Conservation (phyloP, 225 moss, liverwort and hornwort genomes). For the Straminergon stramineum region DNA sequence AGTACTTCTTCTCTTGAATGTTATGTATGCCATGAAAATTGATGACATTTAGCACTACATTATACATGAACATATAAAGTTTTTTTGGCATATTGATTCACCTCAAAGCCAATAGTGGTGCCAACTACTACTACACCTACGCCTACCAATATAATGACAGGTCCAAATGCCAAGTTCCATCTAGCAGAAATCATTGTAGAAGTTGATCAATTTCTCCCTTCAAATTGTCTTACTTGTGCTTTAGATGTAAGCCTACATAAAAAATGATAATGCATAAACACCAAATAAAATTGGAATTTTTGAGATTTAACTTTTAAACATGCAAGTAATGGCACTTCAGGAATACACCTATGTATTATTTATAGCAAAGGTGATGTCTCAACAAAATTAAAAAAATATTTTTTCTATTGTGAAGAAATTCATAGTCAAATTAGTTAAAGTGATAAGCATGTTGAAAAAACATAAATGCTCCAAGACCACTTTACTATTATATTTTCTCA, state of each 20-base stretch:
- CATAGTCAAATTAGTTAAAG: not conserved
- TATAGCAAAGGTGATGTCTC: no score
- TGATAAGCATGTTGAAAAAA: not conserved
- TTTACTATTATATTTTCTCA: not conserved
- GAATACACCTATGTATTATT: not conserved
- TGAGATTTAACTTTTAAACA: not conserved
- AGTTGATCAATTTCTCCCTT: not conserved
- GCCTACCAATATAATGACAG: not conserved
- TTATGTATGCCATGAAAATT: not conserved
- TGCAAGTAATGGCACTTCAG: not conserved
- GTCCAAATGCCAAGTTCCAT: not conserved
- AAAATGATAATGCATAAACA: not conserved
- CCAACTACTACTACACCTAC: not conserved
- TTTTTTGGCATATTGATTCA: not conserved
- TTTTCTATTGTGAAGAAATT: not conserved
- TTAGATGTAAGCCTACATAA: not conserved
- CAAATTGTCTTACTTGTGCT: not conserved
- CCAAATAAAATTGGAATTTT: not conserved
- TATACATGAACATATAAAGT: not conserved
- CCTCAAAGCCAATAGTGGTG: not conserved
- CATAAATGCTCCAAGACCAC: not conserved
- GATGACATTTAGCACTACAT: not conserved
- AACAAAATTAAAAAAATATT: accelerated
- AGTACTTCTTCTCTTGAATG: not conserved
- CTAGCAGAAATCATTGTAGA: not conserved